Evolutionary conservation across 179 eudicot genomes (phyloP).

Genomic region (Beta lomatogona): DNA sequence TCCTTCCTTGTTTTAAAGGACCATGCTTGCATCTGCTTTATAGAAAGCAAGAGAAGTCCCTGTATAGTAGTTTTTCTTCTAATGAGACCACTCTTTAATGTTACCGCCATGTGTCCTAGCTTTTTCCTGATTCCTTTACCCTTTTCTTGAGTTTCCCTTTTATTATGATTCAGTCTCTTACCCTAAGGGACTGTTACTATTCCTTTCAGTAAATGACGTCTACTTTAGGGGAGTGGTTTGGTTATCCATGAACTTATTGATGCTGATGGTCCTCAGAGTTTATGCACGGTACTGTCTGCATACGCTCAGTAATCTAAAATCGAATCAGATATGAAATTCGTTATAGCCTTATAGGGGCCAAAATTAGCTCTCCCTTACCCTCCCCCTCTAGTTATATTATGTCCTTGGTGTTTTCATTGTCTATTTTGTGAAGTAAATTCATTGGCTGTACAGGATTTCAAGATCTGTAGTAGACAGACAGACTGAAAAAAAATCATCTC

Average conservation of each 20-base stretch:
- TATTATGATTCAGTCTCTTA: not conserved
- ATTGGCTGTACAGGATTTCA: too few relatives aligned
- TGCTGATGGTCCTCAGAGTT: not conserved
- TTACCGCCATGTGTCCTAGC: too few relatives aligned
- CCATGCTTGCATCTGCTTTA: too few relatives aligned
- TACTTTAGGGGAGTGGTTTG: not conserved
- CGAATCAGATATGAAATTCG: not conserved
- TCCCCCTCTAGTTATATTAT: not conserved
- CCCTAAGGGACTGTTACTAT: not conserved
- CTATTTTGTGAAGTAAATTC: not conserved
- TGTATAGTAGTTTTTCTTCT: too few relatives aligned
- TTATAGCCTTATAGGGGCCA: too few relatives aligned
- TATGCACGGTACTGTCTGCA: not conserved
- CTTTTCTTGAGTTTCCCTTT: not conserved
- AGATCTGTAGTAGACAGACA: too few relatives aligned
- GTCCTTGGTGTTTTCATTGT: not conserved
- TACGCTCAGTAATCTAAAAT: too few relatives aligned
- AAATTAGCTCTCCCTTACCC: not conserved
- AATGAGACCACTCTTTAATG: too few relatives aligned
- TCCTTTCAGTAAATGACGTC: not conserved
- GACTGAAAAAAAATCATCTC: too few relatives aligned
- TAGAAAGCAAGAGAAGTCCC: too few relatives aligned
- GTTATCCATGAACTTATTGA: not conserved
- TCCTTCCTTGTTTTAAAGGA: too few relatives aligned
- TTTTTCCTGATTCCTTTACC: too few relatives aligned